Evolutionary conservation across 257 asterid genomes (phyloP).

Genomic region (Knoxia roxburghii): DNA sequence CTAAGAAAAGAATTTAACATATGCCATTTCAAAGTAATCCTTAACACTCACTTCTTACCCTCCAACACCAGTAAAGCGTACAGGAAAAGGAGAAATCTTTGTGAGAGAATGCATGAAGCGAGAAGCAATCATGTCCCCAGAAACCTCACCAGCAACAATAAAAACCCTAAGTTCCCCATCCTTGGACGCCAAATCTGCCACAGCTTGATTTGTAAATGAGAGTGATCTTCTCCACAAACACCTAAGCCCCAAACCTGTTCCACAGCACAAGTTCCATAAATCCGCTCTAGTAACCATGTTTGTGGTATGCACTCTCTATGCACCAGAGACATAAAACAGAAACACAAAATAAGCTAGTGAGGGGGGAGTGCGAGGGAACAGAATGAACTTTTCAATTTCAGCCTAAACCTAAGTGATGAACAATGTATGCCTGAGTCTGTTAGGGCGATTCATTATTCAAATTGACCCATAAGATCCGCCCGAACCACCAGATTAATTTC

Average conservation of each 20-base stretch:
- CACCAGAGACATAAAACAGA: neutral
- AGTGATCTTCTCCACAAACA: slow-evolving; percentile 32
- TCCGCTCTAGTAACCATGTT: neutral
- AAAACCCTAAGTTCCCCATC: slow-evolving; percentile 91
- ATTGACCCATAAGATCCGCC: too few species aligned
- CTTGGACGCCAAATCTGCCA: slow-evolving; percentile 51
- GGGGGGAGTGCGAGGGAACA: neutral
- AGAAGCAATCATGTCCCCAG: slow-evolving; percentile 83
- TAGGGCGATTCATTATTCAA: too few species aligned
- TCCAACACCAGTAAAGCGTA: slow-evolving; percentile 81
- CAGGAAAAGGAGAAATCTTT: slow-evolving; percentile 60
- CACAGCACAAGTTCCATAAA: neutral
- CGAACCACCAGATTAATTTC: too few species aligned
- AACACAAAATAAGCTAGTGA: neutral
- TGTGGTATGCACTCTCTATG: neutral
- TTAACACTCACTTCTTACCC: slow-evolving; percentile 45
- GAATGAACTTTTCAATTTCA: neutral
- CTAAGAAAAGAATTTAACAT: neutral
- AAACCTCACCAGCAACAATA: slow-evolving; percentile 95
- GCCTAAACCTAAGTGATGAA: neutral
- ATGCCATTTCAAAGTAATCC: neutral
- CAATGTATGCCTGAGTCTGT: neutral
- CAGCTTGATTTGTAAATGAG: slow-evolving; percentile 34
- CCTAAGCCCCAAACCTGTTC: neutral
- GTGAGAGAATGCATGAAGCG: slow-evolving; percentile 73